A percentile compares a stretch with the other conserved stretches of the same genome.
Evolutionary conservation across 352 stramenopile species (phyloP).

Genomic region (Sclerospora graminicola): DNA sequence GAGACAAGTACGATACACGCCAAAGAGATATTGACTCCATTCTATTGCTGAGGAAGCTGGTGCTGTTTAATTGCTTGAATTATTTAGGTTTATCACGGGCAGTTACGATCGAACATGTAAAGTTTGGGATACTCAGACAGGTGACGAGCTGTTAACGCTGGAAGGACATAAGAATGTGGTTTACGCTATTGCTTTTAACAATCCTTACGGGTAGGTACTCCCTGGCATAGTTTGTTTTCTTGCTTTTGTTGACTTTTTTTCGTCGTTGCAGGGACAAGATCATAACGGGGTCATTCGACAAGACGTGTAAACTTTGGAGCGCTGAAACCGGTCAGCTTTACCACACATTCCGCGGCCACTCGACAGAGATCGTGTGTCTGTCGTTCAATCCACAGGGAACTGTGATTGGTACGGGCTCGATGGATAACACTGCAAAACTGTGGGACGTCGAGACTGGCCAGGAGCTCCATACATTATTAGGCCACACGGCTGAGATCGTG

Average conservation of each 20-base stretch:
- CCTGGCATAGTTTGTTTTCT: not conserved
- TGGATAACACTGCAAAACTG: slow-evolving; percentile 93
- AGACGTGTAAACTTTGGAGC: slow-evolving; percentile 95
- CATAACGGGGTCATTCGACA: slow-evolving; percentile 93
- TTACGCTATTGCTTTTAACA: slow-evolving; percentile 96
- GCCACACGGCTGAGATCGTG: slow-evolving; percentile 92
- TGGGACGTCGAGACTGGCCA: slow-evolving; percentile 93
- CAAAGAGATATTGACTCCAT: too few relatives aligned
- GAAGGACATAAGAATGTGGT: slow-evolving; percentile 95
- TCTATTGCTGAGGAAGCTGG: too few relatives aligned
- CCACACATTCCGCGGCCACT: slow-evolving; percentile 92
- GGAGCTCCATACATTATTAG: slow-evolving; percentile 89
- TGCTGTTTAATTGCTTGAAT: not conserved
- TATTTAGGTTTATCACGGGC: slow-evolving; percentile 89
- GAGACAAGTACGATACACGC: slow-evolving; percentile 73
- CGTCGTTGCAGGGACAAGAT: slow-evolving; percentile 79
- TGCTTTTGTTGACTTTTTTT: not conserved
- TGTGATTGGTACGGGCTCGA: slow-evolving; percentile 86
- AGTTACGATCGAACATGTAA: slow-evolving; percentile 94
- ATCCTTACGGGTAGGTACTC: slow-evolving; percentile 83
- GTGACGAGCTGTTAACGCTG: slow-evolving; percentile 89
- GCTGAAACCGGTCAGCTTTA: slow-evolving; percentile 89
- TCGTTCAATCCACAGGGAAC: too few relatives aligned
- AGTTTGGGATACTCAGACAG: slow-evolving; percentile 92
- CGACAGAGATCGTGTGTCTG: slow-evolving; percentile 94